Evolutionary conservation across 257 asterid species (phyloP).

Genomic region (Thymus quinquecostatus): DNA sequence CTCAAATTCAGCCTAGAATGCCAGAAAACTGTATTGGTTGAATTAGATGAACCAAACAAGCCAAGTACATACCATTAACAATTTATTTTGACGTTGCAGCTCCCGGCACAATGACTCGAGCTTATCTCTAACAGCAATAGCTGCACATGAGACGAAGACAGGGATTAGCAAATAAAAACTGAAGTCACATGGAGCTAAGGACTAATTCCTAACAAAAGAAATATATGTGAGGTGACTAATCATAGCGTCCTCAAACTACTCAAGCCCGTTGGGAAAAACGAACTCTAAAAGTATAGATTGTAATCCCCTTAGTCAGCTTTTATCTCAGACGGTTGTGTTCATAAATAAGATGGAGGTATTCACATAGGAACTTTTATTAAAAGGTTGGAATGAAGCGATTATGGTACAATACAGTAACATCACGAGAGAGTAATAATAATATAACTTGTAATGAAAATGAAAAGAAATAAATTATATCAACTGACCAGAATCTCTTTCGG

Average conservation of each 20-base stretch:
- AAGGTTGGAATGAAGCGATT: slow-evolving; percentile 10
- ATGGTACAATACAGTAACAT: slow-evolving; percentile 15
- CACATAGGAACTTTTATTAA: not conserved
- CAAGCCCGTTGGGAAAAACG: slow-evolving; percentile 1
- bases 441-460: slow-evolving; percentile 10
- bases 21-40: slow-evolving; percentile 23
- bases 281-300: slow-evolving; percentile 1
- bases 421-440: slow-evolving; percentile 16
- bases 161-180: slow-evolving; percentile 28
- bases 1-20: slow-evolving; percentile 21
- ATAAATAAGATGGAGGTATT: slow-evolving; percentile 8
- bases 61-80: slow-evolving; percentile 66
- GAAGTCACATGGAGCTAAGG: slow-evolving; percentile 16
- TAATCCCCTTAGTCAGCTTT: slow-evolving; percentile 20
- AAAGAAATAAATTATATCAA: slow-evolving; percentile 27
- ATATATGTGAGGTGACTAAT: slow-evolving; percentile 3
- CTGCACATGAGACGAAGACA: slow-evolving; percentile 56
- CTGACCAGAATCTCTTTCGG: slow-evolving; percentile 97
- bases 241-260: slow-evolving; percentile 22
- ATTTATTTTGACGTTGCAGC: slow-evolving; percentile 95
- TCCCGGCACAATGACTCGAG: slow-evolving; percentile 98
- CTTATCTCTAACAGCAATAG: slow-evolving; percentile 86
- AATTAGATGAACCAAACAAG: slow-evolving; percentile 25
- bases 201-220: not conserved
- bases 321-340: not conserved